Conservation (phyloP, 345 rosid species). For the Psidium guajava region DNA sequence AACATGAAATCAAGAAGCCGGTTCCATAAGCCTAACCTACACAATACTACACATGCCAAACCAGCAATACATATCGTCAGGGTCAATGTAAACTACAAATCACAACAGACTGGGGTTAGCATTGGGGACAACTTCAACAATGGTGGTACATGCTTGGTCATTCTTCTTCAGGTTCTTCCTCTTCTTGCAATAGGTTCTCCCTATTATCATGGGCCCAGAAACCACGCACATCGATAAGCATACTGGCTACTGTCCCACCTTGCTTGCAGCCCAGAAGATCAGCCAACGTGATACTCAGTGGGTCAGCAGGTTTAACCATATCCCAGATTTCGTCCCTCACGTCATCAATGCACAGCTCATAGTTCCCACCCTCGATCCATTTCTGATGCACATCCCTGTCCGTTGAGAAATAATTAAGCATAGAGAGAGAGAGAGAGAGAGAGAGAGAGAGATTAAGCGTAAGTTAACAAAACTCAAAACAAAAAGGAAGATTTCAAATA, state of each 20-base stretch:
- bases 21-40: not conserved
- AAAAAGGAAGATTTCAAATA: not conserved
- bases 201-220: conserved; percentile 99
- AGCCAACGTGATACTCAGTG: conserved; percentile 48
- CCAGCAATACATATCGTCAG: not conserved
- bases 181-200: conserved; percentile 98
- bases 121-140: not conserved
- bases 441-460: not conserved
- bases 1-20: not conserved
- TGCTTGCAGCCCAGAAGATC: conserved; percentile 90
- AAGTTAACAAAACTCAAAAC: not conserved
- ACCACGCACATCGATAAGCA: conserved; percentile 94
- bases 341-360: conserved; percentile 90
- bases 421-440: not conserved
- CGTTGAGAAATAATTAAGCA: not conserved
- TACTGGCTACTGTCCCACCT: conserved; percentile 97
- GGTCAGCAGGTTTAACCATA: conserved; percentile 95
- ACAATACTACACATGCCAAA: not conserved
- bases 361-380: conserved; percentile 99
- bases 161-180: conserved; percentile 75
- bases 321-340: conserved; percentile 99
- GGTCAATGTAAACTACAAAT: not conserved
- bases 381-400: conserved; percentile 96
- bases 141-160: not conserved
- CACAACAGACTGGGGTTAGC: not conserved